A percentile compares a stretch with the other conserved stretches of the same genome.
These are phyloP conservation scores for Phlyctochytrium planicorne DNA, from an alignment of 192 early-diverging fungal genomes.

Conservation along the genomic window DNA sequence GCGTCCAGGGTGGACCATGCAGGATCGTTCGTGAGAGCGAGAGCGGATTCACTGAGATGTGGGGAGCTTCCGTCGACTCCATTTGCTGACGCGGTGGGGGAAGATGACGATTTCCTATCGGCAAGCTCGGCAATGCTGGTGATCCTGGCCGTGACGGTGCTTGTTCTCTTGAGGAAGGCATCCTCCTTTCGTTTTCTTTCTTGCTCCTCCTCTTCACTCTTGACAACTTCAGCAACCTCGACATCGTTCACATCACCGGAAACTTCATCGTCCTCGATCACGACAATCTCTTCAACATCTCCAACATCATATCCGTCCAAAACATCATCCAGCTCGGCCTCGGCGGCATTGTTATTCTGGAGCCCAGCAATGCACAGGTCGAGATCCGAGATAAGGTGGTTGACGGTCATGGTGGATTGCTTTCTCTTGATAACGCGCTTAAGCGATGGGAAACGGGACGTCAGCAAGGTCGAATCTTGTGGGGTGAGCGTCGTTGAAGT, in stretches of 20 bases:
- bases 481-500: not conserved
- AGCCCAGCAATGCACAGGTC: conserved; percentile 4
- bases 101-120: too few relatives aligned
- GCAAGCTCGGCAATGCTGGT: not conserved
- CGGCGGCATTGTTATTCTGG: not conserved
- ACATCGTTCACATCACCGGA: not conserved
- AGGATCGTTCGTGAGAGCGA: not conserved
- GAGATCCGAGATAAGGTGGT: conserved; percentile 2
- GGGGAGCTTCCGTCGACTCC: not conserved
- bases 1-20: not conserved
- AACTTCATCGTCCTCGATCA: not conserved
- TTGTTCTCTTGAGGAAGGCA: too few relatives aligned
- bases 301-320: not conserved
- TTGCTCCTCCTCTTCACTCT: not conserved
- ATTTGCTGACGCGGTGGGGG: too few relatives aligned
- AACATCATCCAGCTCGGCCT: conserved; percentile 5
- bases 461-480: not conserved
- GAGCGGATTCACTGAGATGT: not conserved
- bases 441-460: not conserved
- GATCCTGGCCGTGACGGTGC: not conserved
- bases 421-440: not conserved
- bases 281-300: not conserved
- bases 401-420: not conserved
- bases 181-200: too few relatives aligned
- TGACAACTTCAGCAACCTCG: not conserved